These are phyloP conservation scores for Globisporangium viniferum DNA, from an alignment of 352 stramenopile genomes.

Conservation along the genomic window DNA sequence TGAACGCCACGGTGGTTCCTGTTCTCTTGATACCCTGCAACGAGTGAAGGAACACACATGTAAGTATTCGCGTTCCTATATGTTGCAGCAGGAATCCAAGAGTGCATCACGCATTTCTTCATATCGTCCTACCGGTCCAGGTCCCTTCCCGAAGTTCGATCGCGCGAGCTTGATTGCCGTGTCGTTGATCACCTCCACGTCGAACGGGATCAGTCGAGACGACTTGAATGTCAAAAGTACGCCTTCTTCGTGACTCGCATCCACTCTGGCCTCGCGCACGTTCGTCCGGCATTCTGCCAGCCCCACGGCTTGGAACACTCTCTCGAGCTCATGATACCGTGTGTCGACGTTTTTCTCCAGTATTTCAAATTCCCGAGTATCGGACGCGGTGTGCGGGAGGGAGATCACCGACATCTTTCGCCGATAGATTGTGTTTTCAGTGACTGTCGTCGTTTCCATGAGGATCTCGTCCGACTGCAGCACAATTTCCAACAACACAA, in stretches of 20 bases:
- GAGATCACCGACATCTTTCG: neutral
- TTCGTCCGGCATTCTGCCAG: neutral
- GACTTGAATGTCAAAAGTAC: conserved; percentile 12
- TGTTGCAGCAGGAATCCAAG: too few relatives aligned
- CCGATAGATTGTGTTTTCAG: neutral
- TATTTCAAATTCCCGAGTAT: neutral
- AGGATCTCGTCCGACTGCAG: neutral
- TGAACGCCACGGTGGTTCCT: conserved; percentile 1
- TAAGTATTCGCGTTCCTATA: too few relatives aligned
- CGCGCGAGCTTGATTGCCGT: neutral
- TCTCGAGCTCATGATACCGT: conserved; percentile 12
- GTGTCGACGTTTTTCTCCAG: conserved; percentile 2
- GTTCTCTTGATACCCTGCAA: neutral
- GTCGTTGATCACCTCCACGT: conserved; percentile 6
- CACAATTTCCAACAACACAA: neutral
- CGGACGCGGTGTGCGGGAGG: neutral
- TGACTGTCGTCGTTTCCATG: neutral
- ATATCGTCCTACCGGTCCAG: neutral
- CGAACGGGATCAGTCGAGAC: conserved; percentile 12
- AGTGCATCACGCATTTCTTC: neutral
- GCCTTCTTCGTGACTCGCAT: neutral
- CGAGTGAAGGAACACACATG: too few relatives aligned
- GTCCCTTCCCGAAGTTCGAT: neutral
- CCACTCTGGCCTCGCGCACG: conserved; percentile 1
- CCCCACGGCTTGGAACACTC: conserved; percentile 4